These are phyloP conservation scores for Fabrea salina DNA, from an alignment of 169 alveolate species.

Conservation along the genomic window DNA sequence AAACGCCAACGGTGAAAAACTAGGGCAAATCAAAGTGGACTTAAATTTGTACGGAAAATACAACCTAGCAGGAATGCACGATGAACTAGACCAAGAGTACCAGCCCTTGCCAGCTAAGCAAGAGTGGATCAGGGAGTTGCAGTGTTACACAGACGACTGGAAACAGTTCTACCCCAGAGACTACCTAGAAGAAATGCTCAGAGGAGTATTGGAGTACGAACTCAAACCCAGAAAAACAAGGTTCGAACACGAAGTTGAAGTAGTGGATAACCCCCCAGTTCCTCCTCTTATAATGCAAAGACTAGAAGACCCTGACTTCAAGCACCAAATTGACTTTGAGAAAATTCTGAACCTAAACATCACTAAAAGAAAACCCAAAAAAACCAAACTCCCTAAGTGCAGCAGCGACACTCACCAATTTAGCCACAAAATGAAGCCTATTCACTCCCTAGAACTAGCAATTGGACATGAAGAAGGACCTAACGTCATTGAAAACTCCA, in stretches of 20 bases:
- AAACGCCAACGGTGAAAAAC: slow-evolving; percentile 23
- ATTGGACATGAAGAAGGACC: not conserved
- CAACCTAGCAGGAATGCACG: slow-evolving; percentile 52
- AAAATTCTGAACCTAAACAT: not conserved
- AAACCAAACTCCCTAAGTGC: not conserved
- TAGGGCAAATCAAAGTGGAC: slow-evolving; percentile 36
- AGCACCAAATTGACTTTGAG: not conserved
- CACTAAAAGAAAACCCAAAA: not conserved
- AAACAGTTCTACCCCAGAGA: slow-evolving; percentile 22
- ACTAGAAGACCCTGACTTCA: not conserved
- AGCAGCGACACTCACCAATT: not conserved
- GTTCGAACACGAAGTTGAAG: not conserved
- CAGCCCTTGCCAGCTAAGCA: slow-evolving; percentile 44
- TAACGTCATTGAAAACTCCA: not conserved
- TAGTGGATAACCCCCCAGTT: not conserved
- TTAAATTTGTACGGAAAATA: slow-evolving; percentile 41
- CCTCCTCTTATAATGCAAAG: not conserved
- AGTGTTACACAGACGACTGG: slow-evolving; percentile 56
- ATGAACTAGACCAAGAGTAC: slow-evolving; percentile 32
- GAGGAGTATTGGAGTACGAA: not conserved
- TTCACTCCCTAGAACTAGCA: not conserved
- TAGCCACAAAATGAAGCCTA: not conserved
- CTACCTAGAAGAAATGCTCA: not conserved
- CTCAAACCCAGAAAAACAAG: not conserved
- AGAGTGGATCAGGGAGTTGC: slow-evolving; percentile 30